Conservation (phyloP, 495 filamentous ascomycete species). For the Aspergillus egyptiacus region DNA sequence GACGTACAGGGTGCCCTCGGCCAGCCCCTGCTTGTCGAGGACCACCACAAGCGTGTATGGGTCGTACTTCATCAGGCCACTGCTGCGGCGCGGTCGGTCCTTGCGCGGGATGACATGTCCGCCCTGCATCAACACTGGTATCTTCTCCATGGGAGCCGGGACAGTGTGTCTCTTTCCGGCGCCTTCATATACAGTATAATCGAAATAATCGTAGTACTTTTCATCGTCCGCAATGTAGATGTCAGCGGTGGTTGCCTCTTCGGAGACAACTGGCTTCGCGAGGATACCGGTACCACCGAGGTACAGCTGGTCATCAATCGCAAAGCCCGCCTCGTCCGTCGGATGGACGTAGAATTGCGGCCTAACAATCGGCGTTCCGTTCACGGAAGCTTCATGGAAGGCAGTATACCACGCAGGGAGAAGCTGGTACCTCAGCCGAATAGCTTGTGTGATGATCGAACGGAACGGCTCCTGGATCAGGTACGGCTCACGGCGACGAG, state of each 20-base stretch:
- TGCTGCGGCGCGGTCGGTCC: conserved; percentile 77
- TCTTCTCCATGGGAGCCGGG: conserved; percentile 71
- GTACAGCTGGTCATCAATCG: conserved; percentile 89
- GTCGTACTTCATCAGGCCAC: conserved; percentile 85
- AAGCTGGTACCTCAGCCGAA: conserved; percentile 82
- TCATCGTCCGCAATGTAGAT: conserved; percentile 84
- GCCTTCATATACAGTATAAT: conserved; percentile 66
- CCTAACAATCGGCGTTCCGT: conserved; percentile 80
- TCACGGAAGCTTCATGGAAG: conserved; percentile 79
- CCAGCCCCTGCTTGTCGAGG: conserved; percentile 61
- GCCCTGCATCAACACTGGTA: conserved; percentile 84
- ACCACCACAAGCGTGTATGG: conserved; percentile 86
- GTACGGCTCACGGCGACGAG: conserved; percentile 90
- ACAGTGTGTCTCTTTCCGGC: conserved; percentile 61
- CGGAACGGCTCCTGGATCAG: conserved; percentile 78
- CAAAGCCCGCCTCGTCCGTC: conserved; percentile 76
- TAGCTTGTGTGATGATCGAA: conserved; percentile 76
- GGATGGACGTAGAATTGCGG: conserved; percentile 92
- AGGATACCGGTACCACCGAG: conserved; percentile 80
- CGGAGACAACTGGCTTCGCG: conserved; percentile 75
- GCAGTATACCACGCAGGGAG: conserved; percentile 95
- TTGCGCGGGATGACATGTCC: conserved; percentile 88
- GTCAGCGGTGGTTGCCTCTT: conserved; percentile 64
- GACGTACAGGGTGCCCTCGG: conserved; percentile 78
- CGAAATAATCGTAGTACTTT: conserved; percentile 92